A percentile compares a stretch with the other conserved stretches of the same genome.
phyloP scores from a whole-genome alignment of 1,139 yeast species.

The Candida sp. region DNA sequence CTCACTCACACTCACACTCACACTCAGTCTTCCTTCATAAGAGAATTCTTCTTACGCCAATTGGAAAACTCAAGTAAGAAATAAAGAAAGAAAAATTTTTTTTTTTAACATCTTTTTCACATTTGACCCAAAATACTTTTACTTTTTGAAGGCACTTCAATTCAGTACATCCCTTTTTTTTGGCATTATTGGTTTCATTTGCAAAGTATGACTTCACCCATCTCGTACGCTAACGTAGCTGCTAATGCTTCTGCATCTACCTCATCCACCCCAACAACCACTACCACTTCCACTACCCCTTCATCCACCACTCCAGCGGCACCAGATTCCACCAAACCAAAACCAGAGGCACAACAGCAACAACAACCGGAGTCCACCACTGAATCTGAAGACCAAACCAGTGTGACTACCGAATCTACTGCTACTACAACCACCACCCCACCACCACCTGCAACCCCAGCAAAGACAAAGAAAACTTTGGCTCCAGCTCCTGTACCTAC shows the following conservation, averaged over 20 bases:
- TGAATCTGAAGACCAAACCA: constrained; percentile 1
- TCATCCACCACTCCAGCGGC: constrained; percentile 5
- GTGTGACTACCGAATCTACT: background rate
- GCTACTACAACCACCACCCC: constrained; percentile 2
- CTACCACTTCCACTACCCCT: background rate
- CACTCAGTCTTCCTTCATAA: background rate
- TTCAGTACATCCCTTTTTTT: background rate
- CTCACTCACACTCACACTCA: too few relatives aligned
- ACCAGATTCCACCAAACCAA: background rate
- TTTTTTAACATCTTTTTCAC: background rate
- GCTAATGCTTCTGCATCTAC: constrained; percentile 26
- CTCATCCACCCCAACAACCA: constrained; percentile 10
- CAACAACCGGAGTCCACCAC: background rate
- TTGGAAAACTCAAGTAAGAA: background rate
- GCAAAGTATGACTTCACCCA: constrained; percentile 14
- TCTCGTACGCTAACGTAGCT: constrained; percentile 45
- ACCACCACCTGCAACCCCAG: background rate
- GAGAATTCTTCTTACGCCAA: background rate
- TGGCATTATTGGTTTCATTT: background rate
- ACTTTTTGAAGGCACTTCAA: background rate
- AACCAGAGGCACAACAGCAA: constrained; percentile 1
- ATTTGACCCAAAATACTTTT: background rate
- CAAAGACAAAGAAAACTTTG: constrained; percentile 43
- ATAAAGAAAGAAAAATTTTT: background rate
- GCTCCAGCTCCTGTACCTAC: constrained; percentile 83